Percentiles rank a stretch among this genome's conserved stretches.
Conservation (phyloP, 345 rosid species). For the Gynandropsis gynandra region DNA sequence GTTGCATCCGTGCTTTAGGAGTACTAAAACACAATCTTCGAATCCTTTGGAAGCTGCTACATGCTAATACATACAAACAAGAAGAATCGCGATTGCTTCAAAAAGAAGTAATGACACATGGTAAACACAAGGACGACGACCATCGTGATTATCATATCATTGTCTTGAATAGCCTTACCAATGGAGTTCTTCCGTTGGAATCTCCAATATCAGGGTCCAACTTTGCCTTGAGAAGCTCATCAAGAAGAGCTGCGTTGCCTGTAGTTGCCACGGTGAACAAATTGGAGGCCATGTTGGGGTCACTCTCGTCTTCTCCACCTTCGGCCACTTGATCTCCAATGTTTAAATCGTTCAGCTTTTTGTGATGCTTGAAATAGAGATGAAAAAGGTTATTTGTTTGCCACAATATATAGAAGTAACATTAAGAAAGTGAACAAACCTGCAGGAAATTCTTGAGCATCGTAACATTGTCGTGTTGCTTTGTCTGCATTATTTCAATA, state of each 20-base stretch:
- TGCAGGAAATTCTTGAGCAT: constrained; percentile 69
- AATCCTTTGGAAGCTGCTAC: constrained; percentile 82
- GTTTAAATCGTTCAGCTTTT: constrained; percentile 43
- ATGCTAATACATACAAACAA: constrained; percentile 41
- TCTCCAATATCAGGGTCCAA: constrained; percentile 65
- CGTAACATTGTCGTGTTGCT: constrained; percentile 54
- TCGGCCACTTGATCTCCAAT: constrained; percentile 37
- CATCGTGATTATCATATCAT: too few species aligned
- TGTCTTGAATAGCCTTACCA: constrained; percentile 33
- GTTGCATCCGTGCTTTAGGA: constrained; percentile 72
- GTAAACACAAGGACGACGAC: neutral
- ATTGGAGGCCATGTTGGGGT: constrained; percentile 38
- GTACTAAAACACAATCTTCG: constrained; percentile 71
- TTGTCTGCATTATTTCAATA: constrained; percentile 58
- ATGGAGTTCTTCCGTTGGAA: constrained; percentile 62
- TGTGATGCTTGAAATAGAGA: constrained; percentile 39
- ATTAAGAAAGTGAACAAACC: too few species aligned
- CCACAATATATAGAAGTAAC: too few species aligned
- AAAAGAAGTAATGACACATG: neutral
- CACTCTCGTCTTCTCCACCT: constrained; percentile 38
- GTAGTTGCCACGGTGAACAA: constrained; percentile 41
- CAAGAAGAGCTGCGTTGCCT: constrained; percentile 78
- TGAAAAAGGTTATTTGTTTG: too few species aligned
- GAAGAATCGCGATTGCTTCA: neutral
- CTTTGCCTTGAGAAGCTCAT: constrained; percentile 71